Evolutionary conservation across 768 basidiomycete species (phyloP).

Genomic region (Lactifluus hygrophoroides): DNA sequence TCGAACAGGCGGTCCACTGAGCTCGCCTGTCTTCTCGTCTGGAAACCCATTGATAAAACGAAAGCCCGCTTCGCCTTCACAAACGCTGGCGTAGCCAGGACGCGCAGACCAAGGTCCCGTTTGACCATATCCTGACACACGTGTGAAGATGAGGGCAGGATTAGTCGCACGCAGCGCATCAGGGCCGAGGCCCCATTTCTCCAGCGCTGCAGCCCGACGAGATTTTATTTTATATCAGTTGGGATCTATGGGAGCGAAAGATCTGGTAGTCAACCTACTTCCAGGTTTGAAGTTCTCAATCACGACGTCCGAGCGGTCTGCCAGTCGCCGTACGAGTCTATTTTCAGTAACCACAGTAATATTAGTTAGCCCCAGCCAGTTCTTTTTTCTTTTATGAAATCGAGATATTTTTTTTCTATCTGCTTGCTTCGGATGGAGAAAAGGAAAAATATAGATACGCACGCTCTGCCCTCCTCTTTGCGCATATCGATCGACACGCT

Average conservation of each 20-base stretch:
- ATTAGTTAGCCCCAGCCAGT: too few species aligned
- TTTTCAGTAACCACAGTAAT: slow-evolving; percentile 21
- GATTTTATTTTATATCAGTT: neutral
- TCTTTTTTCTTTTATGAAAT: too few species aligned
- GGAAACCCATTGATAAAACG: slow-evolving; percentile 63
- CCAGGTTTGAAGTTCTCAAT: slow-evolving; percentile 71
- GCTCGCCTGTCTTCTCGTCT: slow-evolving; percentile 41
- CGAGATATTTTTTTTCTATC: neutral
- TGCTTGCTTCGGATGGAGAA: neutral
- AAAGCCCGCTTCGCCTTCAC: slow-evolving; percentile 69
- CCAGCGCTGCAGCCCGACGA: slow-evolving; percentile 55
- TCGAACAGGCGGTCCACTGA: slow-evolving; percentile 55
- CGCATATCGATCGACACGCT: slow-evolving; percentile 60
- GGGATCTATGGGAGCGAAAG: neutral
- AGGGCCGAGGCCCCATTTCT: slow-evolving; percentile 62
- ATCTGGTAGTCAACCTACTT: slow-evolving; percentile 35
- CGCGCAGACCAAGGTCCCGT: slow-evolving; percentile 65
- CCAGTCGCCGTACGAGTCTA: slow-evolving; percentile 49
- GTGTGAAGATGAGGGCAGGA: slow-evolving; percentile 83
- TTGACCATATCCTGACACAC: slow-evolving; percentile 71
- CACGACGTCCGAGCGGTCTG: slow-evolving; percentile 55
- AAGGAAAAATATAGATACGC: slow-evolving; percentile 18
- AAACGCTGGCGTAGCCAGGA: slow-evolving; percentile 67
- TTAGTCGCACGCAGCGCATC: slow-evolving; percentile 58
- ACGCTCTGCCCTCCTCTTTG: slow-evolving; percentile 47